phyloP scores from a whole-genome alignment of 163 green algal genomes.

The Chlorella variabilis region DNA sequence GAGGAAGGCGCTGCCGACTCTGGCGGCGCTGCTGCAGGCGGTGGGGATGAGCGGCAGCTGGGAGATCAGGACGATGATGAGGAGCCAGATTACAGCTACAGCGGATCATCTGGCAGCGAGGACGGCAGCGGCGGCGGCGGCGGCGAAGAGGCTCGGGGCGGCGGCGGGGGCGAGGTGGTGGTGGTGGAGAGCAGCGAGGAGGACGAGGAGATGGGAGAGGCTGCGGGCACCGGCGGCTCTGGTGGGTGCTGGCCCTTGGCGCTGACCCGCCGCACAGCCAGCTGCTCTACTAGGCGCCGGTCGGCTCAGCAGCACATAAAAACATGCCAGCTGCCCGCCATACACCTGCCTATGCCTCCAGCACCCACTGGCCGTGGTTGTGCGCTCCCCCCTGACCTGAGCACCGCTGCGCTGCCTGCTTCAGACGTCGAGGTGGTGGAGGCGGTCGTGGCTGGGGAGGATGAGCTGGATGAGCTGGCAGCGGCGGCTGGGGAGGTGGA shows the following conservation, averaged over 20 bases:
- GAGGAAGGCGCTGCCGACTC: neutral
- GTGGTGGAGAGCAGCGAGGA: neutral
- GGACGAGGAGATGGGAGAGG: neutral
- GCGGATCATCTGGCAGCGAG: constrained; percentile 8
- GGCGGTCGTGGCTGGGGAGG: too few species aligned
- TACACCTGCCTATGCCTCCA: too few species aligned
- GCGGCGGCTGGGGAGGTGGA: neutral
- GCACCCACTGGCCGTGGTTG: too few species aligned
- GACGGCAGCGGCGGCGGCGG: neutral
- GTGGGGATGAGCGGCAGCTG: constrained; percentile 1
- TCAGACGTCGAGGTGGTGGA: too few species aligned
- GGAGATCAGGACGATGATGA: neutral
- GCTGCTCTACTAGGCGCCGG: too few species aligned
- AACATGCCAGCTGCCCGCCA: too few species aligned
- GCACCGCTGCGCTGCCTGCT: too few species aligned
- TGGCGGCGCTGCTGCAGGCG: neutral
- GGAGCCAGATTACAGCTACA: constrained; percentile 15
- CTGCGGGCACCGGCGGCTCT: neutral
- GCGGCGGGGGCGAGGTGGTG: neutral
- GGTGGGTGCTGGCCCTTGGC: neutral
- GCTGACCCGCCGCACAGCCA: neutral
- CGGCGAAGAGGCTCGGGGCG: neutral
- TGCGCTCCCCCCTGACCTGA: too few species aligned
- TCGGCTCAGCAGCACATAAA: too few species aligned
- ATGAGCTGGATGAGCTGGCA: too few species aligned